Evolutionary conservation across 129 eudicot species (phyloP), one percentile per base, ranked within the genome.

Genomic region (Flaveria robusta): DNA sequence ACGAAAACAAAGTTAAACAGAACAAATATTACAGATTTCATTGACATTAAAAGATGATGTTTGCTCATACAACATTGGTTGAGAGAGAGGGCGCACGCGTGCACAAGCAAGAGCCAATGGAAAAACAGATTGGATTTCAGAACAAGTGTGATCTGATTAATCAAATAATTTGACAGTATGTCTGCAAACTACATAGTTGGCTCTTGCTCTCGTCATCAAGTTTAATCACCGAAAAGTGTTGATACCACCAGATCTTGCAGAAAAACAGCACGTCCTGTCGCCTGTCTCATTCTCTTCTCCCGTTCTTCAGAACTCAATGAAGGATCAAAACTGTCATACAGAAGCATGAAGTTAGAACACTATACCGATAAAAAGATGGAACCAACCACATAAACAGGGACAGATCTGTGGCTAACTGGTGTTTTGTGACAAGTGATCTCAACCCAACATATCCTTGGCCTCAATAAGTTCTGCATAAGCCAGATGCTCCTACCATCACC

Each of bases 221-320:
- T n/a, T 76, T 79, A 85, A 78, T 93, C 96, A 5, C 72, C 77
- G 22, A 90, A 78, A 74, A 93, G 86, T 68, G 92, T 87, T 41
- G 97, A 88, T 74, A 81, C 72, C n/a, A 93, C 79, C 85, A 93
- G 69, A 82, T 93, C 98, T 86, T 93, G 98, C 63, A 93, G 83
- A 70, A 93, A 93, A 68, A 84, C 87, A 20, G 98, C 96, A 77
- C 87, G 81, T 64, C 89, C 92, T 20, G 96, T 70, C 9, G 87
- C 97, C 81, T 88, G 98, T 66, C 74, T 79, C 75, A 84, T 84
- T 81, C 91, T 87, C 66, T 78, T 84, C 75, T 88, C 89, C 58
- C 90, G 82, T 86, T 93, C 98, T 84, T 93, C 98, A 55, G 14
- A 52, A 74, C 97, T 93, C 74, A 93, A 81, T 15, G 92, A 90